phyloP scores from a whole-genome alignment of 139 green algal genomes.

The Coelastrella sp. region DNA sequence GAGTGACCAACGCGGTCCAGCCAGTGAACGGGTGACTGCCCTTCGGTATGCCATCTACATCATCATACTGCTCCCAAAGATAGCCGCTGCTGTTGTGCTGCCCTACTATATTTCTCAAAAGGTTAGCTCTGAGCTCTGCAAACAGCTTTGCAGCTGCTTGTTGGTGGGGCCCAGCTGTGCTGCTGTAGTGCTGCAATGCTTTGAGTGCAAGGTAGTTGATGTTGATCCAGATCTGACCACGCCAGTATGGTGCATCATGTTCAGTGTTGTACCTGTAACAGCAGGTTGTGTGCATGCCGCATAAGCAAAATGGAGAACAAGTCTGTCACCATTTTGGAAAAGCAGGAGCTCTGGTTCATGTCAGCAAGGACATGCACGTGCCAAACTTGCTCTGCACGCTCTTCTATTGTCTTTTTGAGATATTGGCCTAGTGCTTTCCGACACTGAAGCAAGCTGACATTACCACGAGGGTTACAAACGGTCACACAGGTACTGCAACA shows the following conservation, averaged over 20 bases:
- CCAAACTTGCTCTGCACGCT: no score
- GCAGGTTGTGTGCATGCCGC: neutral
- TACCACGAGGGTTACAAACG: no score
- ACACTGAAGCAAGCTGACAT: no score
- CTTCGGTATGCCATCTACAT: constrained; percentile 77
- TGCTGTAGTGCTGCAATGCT: constrained; percentile 61
- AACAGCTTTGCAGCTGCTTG: constrained; percentile 58
- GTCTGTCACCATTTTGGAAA: no score
- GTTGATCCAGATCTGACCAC: constrained; percentile 95
- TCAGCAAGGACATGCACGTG: no score
- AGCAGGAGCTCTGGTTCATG: no score
- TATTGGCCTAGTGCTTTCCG: no score
- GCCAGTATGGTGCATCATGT: constrained; percentile 96
- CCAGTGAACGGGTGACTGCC: constrained; percentile 95
- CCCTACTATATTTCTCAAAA: constrained; percentile 82
- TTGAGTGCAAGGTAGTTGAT: constrained; percentile 94
- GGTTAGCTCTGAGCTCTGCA: constrained; percentile 64
- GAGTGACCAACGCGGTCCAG: constrained; percentile 91
- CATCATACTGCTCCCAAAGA: constrained; percentile 94
- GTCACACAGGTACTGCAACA: no score
- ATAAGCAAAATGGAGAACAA: no score
- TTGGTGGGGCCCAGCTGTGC: neutral
- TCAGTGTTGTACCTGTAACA: constrained; percentile 84
- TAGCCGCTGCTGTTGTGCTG: constrained; percentile 84
- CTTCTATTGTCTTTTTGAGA: no score